Evolutionary conservation across 129 eudicot genomes (phyloP), one percentile per base, ranked within the genome.

Genomic region (Silybum marianum): DNA sequence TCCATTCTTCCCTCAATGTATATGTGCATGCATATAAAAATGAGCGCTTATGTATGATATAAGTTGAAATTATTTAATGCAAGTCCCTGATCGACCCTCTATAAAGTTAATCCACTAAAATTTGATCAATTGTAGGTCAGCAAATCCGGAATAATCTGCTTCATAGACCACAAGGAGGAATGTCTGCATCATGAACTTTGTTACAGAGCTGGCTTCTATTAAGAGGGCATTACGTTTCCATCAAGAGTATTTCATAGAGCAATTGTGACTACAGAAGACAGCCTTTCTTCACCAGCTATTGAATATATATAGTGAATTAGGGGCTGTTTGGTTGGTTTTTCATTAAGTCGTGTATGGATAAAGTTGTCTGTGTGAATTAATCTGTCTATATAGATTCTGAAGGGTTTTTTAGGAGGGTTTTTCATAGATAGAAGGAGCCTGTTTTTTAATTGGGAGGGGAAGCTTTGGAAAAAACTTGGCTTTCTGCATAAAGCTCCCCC

Each of bases 1-100:
- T 51, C 54, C 23, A 48, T 78, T 77, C 73, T 78, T 46, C 66
- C 22, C 68, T 69, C 6, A 77, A 65, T 9, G 72, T 34, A 69
- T 19, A 69, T n/a, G 75, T 42, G 63, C 63, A 51, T 51, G 63
- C 63, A 62, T n/a, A 19, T 21, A 19, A 60, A 60, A 60, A n/a
- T 18, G 25, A 60, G 25, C 11, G 23, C 24, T 60, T 60, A 60
- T 60, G 68, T 2, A n/a, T n/a, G 68, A 60, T 60, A 58, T 60
- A 60, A 60, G 25, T 60, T 58, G 2, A 5, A 16, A 58, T 58
- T 62, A 21, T 62, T 7, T 62, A 21, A 62, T 8, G 8, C 22
- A 51, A 14, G 63, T 16, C 63, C 63, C 13, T 62, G 26, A 21
- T 19, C 19, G 68, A 19, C 11, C 69, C 69, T 62, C 69, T 62